Percentiles rank a stretch among this genome's conserved stretches.
Evolutionary conservation across 2,329 filamentous ascomycete genomes (phyloP).

Genomic region (Calycina marina): DNA sequence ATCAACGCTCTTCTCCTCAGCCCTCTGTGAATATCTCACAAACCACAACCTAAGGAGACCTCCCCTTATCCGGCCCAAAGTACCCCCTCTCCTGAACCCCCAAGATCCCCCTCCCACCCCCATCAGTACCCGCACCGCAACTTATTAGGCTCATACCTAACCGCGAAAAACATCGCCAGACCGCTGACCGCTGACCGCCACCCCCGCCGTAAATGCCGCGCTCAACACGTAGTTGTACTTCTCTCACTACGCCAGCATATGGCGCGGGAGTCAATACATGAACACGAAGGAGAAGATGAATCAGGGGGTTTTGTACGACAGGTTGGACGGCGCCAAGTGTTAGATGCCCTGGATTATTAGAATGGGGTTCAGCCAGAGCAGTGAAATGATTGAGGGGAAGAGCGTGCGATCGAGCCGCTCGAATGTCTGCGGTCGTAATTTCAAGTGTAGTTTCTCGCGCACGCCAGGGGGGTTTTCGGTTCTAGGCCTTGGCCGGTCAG

Average conservation of each 20-base stretch:
- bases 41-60: constrained; percentile 5
- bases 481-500: constrained; percentile 21
- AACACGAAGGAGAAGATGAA: constrained; percentile 28
- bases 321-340: constrained; percentile 29
- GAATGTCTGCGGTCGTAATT: constrained; percentile 22
- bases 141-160: constrained; percentile 25
- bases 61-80: constrained; percentile 20
- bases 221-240: constrained; percentile 33
- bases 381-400: constrained; percentile 25
- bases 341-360: constrained; percentile 28
- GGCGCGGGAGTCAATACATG: constrained; percentile 29
- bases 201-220: constrained; percentile 27
- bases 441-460: constrained; percentile 20
- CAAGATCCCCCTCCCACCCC: constrained; percentile 16
- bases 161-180: constrained; percentile 30
- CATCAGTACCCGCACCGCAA: constrained; percentile 23
- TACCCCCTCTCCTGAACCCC: constrained; percentile 22
- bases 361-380: constrained; percentile 28
- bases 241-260: constrained; percentile 29
- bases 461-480: constrained; percentile 24
- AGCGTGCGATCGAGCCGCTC: constrained; percentile 24
- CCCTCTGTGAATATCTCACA: no score
- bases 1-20: no score
- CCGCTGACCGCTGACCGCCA: constrained; percentile 28
- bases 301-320: constrained; percentile 29